A percentile compares a stretch with the other conserved stretches of the same genome.
Conservation (phyloP, 139 green algal genomes). For the Chlorella sp. region DNA sequence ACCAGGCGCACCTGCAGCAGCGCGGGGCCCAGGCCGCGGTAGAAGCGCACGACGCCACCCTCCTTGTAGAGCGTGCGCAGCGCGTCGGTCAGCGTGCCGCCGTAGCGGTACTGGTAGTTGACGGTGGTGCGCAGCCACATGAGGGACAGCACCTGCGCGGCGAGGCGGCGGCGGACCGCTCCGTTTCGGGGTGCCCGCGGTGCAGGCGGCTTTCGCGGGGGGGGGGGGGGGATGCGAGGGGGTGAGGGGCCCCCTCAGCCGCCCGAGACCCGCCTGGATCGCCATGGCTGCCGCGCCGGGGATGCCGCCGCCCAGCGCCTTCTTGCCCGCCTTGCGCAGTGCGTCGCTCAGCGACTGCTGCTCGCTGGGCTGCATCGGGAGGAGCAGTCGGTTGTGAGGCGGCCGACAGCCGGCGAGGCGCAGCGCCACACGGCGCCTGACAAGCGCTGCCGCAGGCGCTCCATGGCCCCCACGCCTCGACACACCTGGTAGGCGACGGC, state of each 20-base stretch:
- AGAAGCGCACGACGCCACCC: slow-evolving; percentile 90
- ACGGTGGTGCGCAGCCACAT: slow-evolving; percentile 94
- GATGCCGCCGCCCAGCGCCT: slow-evolving; percentile 81
- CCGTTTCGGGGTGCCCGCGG: too few relatives aligned
- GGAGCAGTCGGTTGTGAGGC: too few relatives aligned
- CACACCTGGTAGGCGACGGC: too few relatives aligned
- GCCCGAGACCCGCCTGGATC: slow-evolving; percentile 56
- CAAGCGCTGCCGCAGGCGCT: too few relatives aligned
- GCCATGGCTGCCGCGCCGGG: slow-evolving; percentile 81
- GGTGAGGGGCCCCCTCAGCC: not conserved
- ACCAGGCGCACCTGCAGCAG: slow-evolving; percentile 63
- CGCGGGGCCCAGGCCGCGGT: slow-evolving; percentile 82
- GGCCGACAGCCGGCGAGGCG: too few relatives aligned
- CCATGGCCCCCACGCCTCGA: too few relatives aligned
- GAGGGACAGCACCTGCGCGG: slow-evolving; percentile 64
- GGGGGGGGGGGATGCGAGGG: not conserved
- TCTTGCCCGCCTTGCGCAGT: slow-evolving; percentile 62
- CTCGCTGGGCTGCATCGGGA: too few relatives aligned
- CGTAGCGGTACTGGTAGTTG: slow-evolving; percentile 90
- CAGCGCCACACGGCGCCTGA: too few relatives aligned
- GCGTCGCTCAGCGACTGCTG: slow-evolving; percentile 57
- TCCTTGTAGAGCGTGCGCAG: slow-evolving; percentile 82
- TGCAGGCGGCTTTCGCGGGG: not conserved
- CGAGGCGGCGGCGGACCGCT: not conserved
- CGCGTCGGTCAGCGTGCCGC: slow-evolving; percentile 66